These are phyloP conservation scores for Meira nashicola DNA, from an alignment of 1,284 basidiomycete genomes.

Conservation along the genomic window DNA sequence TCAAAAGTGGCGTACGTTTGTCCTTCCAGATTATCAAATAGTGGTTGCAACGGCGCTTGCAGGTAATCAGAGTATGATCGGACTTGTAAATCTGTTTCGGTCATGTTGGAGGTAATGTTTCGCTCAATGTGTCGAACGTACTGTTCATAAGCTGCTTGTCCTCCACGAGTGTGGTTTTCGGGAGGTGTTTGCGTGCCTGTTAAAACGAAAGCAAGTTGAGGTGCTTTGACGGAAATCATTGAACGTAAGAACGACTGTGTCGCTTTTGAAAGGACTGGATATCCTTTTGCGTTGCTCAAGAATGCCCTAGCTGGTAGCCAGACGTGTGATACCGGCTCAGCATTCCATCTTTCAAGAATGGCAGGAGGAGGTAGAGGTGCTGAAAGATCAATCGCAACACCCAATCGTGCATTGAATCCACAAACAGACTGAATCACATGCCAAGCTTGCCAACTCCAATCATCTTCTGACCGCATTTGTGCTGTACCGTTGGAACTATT, in stretches of 20 bases:
- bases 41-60: constrained; percentile 86
- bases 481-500: constrained; percentile 59
- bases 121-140: constrained; percentile 59
- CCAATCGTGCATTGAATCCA: constrained; percentile 73
- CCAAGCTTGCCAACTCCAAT: constrained; percentile 86
- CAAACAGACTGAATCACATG: constrained; percentile 84
- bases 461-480: constrained; percentile 65
- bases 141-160: constrained; percentile 80
- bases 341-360: constrained; percentile 79
- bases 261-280: constrained; percentile 85
- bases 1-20: constrained; percentile 97
- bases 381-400: constrained; percentile 77
- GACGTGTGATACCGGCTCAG: constrained; percentile 82
- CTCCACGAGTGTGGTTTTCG: constrained; percentile 61
- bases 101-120: constrained; percentile 32
- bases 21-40: constrained; percentile 94
- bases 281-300: constrained; percentile 92
- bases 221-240: constrained; percentile 28
- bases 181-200: constrained; percentile 11
- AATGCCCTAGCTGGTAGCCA: constrained; percentile 85
- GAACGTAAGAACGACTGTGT: constrained; percentile 37
- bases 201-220: constrained; percentile 12
- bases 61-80: constrained; percentile 90
- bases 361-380: constrained; percentile 62
- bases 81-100: constrained; percentile 74